Conservation (phyloP, 2,329 filamentous ascomycete genomes). For the Elsinoe necatrix region DNA sequence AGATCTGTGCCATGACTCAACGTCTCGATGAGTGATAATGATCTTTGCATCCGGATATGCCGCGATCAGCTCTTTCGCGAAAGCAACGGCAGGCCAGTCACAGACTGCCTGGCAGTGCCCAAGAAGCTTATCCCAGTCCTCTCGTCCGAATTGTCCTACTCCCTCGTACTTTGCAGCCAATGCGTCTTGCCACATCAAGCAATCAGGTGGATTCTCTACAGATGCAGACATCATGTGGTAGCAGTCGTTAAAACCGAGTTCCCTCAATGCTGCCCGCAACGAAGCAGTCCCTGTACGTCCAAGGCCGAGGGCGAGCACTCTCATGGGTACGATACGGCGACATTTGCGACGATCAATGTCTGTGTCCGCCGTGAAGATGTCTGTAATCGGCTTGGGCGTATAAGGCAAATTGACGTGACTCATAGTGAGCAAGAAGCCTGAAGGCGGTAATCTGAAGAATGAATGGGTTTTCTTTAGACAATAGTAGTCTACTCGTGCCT, state of each 20-base stretch:
- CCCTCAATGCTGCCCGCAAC: constrained; percentile 56
- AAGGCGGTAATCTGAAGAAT: no score
- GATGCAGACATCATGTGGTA: constrained; percentile 68
- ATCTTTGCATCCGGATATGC: constrained; percentile 67
- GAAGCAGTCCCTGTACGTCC: constrained; percentile 64
- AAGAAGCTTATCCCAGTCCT: constrained; percentile 61
- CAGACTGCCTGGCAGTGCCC: constrained; percentile 58
- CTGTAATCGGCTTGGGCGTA: constrained; percentile 45
- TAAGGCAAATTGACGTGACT: no score
- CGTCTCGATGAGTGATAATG: constrained; percentile 57
- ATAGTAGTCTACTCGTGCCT: no score
- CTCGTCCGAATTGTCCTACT: constrained; percentile 53
- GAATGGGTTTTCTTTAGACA: no score
- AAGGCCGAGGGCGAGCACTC: constrained; percentile 61
- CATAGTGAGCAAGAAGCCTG: no score
- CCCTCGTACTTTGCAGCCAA: constrained; percentile 55
- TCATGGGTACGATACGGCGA: constrained; percentile 61
- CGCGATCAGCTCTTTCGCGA: constrained; percentile 60
- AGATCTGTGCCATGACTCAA: constrained; percentile 55
- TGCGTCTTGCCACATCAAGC: constrained; percentile 62
- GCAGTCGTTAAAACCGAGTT: constrained; percentile 58
- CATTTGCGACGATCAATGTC: constrained; percentile 60
- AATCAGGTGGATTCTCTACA: constrained; percentile 60
- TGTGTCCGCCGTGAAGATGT: constrained; percentile 57
- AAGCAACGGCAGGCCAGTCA: constrained; percentile 60